phyloP scores from a whole-genome alignment of 106 monocot species.

The Agapanthus africanus region DNA sequence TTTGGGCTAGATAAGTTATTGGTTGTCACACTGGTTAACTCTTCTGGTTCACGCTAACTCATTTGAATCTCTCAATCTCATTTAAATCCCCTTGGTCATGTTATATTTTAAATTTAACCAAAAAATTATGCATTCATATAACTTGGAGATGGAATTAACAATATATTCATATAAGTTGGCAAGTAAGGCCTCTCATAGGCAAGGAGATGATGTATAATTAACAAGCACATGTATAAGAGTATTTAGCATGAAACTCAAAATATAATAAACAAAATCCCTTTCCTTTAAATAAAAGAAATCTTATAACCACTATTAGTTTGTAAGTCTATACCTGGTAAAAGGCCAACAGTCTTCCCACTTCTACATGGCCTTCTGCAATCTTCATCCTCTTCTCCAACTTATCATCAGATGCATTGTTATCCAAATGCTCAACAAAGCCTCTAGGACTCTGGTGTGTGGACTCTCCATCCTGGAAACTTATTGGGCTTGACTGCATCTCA shows the following conservation, averaged over 20 bases:
- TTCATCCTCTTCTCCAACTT: slow-evolving; percentile 60
- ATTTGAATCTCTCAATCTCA: not conserved
- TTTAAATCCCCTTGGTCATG: not conserved
- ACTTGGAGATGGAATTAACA: not conserved
- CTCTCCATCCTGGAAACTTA: slow-evolving; percentile 19
- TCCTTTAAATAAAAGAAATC: not conserved
- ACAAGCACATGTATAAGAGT: not conserved
- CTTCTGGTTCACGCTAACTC: not conserved
- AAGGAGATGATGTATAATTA: not conserved
- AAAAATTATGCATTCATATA: not conserved
- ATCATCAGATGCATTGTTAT: slow-evolving; percentile 19
- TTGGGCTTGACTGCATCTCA: slow-evolving; percentile 6
- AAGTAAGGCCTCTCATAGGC: not conserved
- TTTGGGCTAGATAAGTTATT: too few species aligned
- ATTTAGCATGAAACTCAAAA: not conserved
- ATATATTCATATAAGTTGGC: not conserved
- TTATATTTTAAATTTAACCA: not conserved
- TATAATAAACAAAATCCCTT: not conserved
- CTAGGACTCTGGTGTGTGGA: slow-evolving; percentile 14
- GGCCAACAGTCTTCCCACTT: slow-evolving; percentile 77
- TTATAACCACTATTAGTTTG: not conserved
- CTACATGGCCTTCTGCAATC: slow-evolving; percentile 84
- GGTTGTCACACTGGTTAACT: not conserved
- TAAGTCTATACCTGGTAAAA: slow-evolving; percentile 79
- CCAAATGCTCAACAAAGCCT: slow-evolving; percentile 12